Base-by-base conservation (phyloP, 495 filamentous ascomycete genomes). In the Tuber microsphaerosporum region DNA sequence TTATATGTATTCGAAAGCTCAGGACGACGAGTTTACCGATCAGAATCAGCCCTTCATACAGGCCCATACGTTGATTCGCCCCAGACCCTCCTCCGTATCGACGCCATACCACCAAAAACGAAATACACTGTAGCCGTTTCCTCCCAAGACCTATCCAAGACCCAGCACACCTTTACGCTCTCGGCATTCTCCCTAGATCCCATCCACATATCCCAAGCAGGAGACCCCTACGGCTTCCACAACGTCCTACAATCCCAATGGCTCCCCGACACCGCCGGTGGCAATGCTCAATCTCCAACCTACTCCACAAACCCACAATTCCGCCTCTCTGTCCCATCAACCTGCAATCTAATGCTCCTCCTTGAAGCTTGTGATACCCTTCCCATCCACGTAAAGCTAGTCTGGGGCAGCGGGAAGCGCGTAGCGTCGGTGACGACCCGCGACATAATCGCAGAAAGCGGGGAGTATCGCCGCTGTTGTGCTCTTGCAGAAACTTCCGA, bases 1-100 rank as follows among this genome's bases (percentile, higher is more conserved):
- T 87, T 99, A 48, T 93, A 92, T 78, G 87, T 93, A 1, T 98
- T 93, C 80, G 87, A 89, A 41, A 88, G 88, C 56, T 79, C 77
- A 0, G 84, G 87, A n/a, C 93, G 90, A 41, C 87, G 90, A 65
- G 89, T 97, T 2, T 90, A 91, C 45, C 84, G 94, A 19, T 89
- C 87, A 72, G 92, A 94, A 72, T 88, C 87, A 16, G 86, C 89
- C 31, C 82, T 92, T 7, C 85, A 91, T 78, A 88, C 90, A 65
- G 90, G 91, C 1, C 90, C 92, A n/a, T 97, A 91, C 78, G 94
- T 98, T 48, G 94, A 97, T 83, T 94, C 94, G 2, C 93, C 94
- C 19, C 97, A 98, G 82, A 96, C 91, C 17, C 89, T 98, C 20
- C 90, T 95, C 44, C 89, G 90, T 74, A 87, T 96, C 61, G 89